Base-by-base conservation (phyloP, 495 filamentous ascomycete species). In the Aspergillus sclerotiicarbonarius region DNA sequence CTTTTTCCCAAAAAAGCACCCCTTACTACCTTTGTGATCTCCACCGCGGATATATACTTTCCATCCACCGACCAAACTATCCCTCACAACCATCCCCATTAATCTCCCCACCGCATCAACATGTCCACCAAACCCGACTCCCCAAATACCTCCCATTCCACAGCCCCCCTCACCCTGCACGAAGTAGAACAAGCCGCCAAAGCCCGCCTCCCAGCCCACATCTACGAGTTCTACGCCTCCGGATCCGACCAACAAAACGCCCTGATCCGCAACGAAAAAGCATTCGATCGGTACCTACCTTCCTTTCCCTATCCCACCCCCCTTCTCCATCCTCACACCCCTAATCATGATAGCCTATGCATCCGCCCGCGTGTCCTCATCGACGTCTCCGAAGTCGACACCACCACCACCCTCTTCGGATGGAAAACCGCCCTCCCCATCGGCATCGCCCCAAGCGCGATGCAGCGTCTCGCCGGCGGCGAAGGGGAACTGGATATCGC, bases 371-470 rank as follows among this genome's bases (percentile, higher is more conserved):
- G 33, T 1, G 33, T 35, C 13, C 33, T 35, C 3, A 1, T 35
- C 33, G 33, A 35, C 33, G 33, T 35, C 8, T 82, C 79, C 59
- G 59, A 57, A 16, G 77, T 84, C 8, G 84, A 87, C 63, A 87
- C 81, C 3, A 66, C 62, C 4, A 81, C 82, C 25, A 68, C 64
- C 9, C 84, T 90, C 58, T 88, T 87, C 70, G 82, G 83, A n/a
- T 82, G 85, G 62, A 73, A 71, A 32, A 78, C 84, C 47, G 70
- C 75, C 6, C 82, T 82, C 0, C 83, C 84, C 6, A 80, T 87
- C 35, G 83, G 82, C 21, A 84, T 90, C 61, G 83, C 85, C 0
- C 86, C 84, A 0, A 82, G 87, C 44, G 85, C 85, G 1, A 86
- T 88, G 51, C 86, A 87, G 66, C 76, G 76, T 29, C 87, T 87